phyloP scores from a whole-genome alignment of 2,329 filamentous ascomycete genomes.

The Alternaria tenuissima region DNA sequence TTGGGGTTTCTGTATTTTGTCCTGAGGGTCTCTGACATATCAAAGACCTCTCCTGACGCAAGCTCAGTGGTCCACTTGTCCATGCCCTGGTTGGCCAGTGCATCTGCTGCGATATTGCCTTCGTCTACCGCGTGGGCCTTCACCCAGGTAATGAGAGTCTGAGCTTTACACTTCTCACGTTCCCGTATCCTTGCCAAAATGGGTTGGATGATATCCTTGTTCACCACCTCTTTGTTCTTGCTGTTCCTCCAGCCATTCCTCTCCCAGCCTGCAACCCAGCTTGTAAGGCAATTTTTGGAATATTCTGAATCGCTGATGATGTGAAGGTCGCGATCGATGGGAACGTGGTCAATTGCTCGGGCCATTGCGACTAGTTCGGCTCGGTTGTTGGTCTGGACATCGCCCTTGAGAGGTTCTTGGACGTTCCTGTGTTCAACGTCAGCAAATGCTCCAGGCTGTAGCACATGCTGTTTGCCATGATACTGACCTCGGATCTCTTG shows the following conservation, averaged over 20 bases:
- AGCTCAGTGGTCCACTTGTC: slow-evolving; percentile 11
- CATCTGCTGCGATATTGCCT: slow-evolving; percentile 84
- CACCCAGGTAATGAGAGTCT: slow-evolving; percentile 83
- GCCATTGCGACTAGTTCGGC: slow-evolving; percentile 92
- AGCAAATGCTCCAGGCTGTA: neutral
- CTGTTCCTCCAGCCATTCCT: slow-evolving; percentile 80
- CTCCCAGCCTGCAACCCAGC: slow-evolving; percentile 83
- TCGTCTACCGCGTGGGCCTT: slow-evolving; percentile 79
- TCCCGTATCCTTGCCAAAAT: slow-evolving; percentile 76
- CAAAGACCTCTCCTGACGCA: slow-evolving; percentile 1
- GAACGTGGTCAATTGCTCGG: slow-evolving; percentile 79
- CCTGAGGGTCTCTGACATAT: slow-evolving; percentile 13
- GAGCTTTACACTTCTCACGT: slow-evolving; percentile 60
- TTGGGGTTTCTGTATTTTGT: slow-evolving; percentile 9
- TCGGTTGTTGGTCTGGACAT: slow-evolving; percentile 89
- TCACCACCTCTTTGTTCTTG: slow-evolving; percentile 76
- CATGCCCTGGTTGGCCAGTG: slow-evolving; percentile 21
- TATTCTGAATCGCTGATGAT: slow-evolving; percentile 93
- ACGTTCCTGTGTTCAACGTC: slow-evolving; percentile 64
- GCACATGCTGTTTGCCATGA: neutral
- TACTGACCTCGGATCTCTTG: slow-evolving; percentile 62
- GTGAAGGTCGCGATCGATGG: slow-evolving; percentile 71
- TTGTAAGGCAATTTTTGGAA: slow-evolving; percentile 85
- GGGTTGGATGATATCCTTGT: slow-evolving; percentile 81
- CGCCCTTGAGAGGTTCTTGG: slow-evolving; percentile 77